Evolutionary conservation across 441 rosid genomes (phyloP), one percentile per base, ranked within the genome.

Genomic region (Euphorbia celastroides): DNA sequence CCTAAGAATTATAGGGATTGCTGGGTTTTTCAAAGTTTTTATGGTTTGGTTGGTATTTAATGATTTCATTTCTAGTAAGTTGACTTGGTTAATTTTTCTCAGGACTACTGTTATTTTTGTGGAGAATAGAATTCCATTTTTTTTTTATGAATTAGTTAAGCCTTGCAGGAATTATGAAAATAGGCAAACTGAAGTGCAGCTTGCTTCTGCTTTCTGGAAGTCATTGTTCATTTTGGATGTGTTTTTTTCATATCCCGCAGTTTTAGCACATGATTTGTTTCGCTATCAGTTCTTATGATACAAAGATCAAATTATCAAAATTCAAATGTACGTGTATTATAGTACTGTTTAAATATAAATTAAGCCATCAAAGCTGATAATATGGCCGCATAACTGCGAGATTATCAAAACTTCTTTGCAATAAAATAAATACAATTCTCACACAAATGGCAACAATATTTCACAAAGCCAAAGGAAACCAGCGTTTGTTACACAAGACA

Each of bases 1-100:
- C 42, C 30, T 36, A 34, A 68, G 52, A 70, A 66, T 25, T 52
- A 28, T 51, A 48, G 58, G 41, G 50, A 50, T 36, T 28, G 23
- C 60, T 32, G 38, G 30, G 32, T 41, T 61, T 25, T 30, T 66
- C 12, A 26, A 22, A 12, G 20, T 46, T 19, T 22, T 16, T 46
- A 16, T 46, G 52, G 55, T 14, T 28, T 17, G 11, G 32, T 25
- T 16, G 7, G 9, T 5, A 46, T 13, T 23, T 30, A 14, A 64
- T 57, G 51, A 63, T 27, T 31, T 13, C 19, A 34, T 38, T 61
- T 23, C 38, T 12, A 22, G 38, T 17, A 44, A 9, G 19, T 48
- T 17, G 23, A 48, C 23, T 7, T 9, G 26, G 20, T 22, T 0
- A 42, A 5, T 42, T 42, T 42, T 42, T 42, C 48, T 42, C 11